Percentiles rank a stretch among this genome's conserved stretches.
Evolutionary conservation across 1,284 basidiomycete genomes (phyloP).

Genomic region (Cerrena zonata): DNA sequence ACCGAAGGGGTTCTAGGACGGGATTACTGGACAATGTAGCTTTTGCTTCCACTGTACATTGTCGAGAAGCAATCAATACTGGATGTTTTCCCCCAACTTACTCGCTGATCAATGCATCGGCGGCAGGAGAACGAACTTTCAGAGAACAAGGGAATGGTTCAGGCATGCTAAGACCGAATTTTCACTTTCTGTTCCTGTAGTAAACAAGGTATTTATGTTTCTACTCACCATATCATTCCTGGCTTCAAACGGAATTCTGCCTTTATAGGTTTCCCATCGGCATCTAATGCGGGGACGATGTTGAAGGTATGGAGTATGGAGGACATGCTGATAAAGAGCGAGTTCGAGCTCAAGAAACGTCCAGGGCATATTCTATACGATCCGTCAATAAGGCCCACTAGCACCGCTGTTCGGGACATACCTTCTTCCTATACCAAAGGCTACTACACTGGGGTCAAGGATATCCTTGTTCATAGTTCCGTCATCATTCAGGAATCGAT

Average conservation of each 20-base stretch:
- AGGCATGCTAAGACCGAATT: background rate
- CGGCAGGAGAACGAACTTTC: slow-evolving; percentile 2
- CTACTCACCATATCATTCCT: background rate
- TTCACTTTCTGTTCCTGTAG: background rate
- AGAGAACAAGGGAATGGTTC: slow-evolving; percentile 5
- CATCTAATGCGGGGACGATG: slow-evolving; percentile 5
- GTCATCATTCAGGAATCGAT: slow-evolving; percentile 8
- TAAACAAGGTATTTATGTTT: background rate
- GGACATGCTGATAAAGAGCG: slow-evolving; percentile 10
- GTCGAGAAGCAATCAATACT: no score
- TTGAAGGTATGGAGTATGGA: slow-evolving; percentile 9
- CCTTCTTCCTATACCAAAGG: slow-evolving; percentile 4
- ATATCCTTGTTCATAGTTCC: background rate
- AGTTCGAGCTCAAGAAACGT: slow-evolving; percentile 6
- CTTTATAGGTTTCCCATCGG: slow-evolving; percentile 1
- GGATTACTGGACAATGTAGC: no score
- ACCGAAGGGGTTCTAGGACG: no score
- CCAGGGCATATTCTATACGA: slow-evolving; percentile 13
- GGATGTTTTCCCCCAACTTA: no score
- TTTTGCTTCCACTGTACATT: no score
- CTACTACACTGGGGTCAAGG: background rate
- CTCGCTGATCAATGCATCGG: background rate
- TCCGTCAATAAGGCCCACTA: background rate
- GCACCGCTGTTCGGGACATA: background rate
- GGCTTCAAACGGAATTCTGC: background rate